These are phyloP conservation scores for Lippia alba DNA, from an alignment of 305 asterid genomes.

Conservation along the genomic window DNA sequence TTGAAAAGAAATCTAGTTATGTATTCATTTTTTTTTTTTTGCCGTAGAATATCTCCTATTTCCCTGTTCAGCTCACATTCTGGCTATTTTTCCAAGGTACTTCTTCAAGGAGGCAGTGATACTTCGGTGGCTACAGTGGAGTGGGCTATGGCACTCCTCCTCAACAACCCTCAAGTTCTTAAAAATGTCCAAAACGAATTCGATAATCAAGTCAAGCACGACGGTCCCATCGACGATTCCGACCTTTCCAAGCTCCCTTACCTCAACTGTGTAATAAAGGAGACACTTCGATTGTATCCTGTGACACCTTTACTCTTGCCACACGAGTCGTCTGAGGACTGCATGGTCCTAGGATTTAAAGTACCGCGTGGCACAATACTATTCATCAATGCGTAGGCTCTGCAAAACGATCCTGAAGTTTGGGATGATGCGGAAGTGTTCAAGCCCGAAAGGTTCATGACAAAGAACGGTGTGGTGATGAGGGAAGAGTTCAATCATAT, in stretches of 20 bases:
- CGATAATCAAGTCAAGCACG: slow-evolving; percentile 35
- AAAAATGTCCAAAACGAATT: too few relatives aligned
- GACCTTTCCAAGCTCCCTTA: slow-evolving; percentile 36
- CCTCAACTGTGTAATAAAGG: slow-evolving; percentile 33
- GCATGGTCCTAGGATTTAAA: slow-evolving; percentile 32
- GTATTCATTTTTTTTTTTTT: too few relatives aligned
- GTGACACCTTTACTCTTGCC: slow-evolving; percentile 42
- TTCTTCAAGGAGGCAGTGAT: slow-evolving; percentile 39
- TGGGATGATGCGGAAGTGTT: slow-evolving; percentile 40
- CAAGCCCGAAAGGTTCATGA: slow-evolving; percentile 42
- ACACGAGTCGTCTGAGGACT: slow-evolving; percentile 36
- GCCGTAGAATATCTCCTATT: too few relatives aligned
- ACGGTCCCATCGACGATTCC: slow-evolving; percentile 28
- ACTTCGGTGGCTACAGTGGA: slow-evolving; percentile 39
- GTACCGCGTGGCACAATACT: slow-evolving; percentile 40
- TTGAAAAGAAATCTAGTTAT: too few relatives aligned
- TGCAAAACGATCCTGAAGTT: slow-evolving; percentile 32
- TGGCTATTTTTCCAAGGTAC: slow-evolving; percentile 10
- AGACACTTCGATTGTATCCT: slow-evolving; percentile 40
- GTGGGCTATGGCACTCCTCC: slow-evolving; percentile 46
- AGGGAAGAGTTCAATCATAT: slow-evolving; percentile 30
- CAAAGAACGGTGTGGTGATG: neutral
- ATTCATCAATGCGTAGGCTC: slow-evolving; percentile 37
- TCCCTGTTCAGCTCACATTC: neutral
- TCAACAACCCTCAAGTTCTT: neutral